A percentile compares a stretch with the other conserved stretches of the same genome.
Evolutionary conservation across 179 eudicot species (phyloP).

Genomic region (Camellia oleifera): DNA sequence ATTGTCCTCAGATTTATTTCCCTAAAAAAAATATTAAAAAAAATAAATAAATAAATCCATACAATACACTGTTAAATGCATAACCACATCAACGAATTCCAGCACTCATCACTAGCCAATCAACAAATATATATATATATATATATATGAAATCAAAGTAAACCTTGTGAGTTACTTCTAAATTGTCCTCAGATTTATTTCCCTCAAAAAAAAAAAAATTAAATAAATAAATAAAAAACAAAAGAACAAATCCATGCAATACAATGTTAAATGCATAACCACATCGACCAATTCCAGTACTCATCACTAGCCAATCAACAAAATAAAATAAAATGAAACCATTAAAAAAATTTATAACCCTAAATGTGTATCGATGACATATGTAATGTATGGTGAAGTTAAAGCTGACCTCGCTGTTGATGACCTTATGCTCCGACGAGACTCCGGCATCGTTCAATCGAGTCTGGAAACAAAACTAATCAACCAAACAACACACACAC

Average conservation of each 20-base stretch:
- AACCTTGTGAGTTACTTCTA: conserved; percentile 75
- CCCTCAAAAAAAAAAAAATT: conserved; percentile 20
- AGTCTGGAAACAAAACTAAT: conserved; percentile 23
- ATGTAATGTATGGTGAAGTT: conserved; percentile 13
- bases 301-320: conserved; percentile 1
- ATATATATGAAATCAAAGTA: no score
- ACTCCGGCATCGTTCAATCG: conserved; percentile 28
- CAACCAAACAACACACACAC: background rate
- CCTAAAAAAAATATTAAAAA: conserved; percentile 20
- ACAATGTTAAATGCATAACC: conserved; percentile 12
- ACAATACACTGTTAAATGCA: conserved; percentile 7
- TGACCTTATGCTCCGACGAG: conserved; percentile 23
- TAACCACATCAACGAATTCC: background rate
- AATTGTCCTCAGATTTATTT: conserved; percentile 37
- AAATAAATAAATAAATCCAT: background rate
- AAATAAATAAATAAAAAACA: background rate
- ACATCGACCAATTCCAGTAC: background rate
- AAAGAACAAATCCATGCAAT: background rate
- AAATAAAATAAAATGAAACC: background rate
- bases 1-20: conserved; percentile 36
- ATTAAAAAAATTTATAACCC: background rate
- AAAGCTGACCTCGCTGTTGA: conserved; percentile 8
- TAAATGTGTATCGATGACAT: background rate
- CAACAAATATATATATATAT: background rate
- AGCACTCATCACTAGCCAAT: background rate